These are phyloP conservation scores for Cryptococcus deneoformans DNA, from an alignment of 1,284 basidiomycete species.

Conservation along the genomic window DNA sequence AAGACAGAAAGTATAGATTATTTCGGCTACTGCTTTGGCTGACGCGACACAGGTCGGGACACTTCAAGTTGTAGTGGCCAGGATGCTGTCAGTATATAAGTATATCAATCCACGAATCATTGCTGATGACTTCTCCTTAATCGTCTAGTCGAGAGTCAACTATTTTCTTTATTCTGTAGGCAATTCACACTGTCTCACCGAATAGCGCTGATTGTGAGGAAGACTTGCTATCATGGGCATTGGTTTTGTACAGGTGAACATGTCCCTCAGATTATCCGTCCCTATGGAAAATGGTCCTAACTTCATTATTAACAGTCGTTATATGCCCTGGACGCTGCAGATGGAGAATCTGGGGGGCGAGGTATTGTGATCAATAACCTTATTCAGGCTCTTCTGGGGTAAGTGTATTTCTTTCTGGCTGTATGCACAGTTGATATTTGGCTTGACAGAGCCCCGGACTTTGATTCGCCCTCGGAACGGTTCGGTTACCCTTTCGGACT, in stretches of 20 bases:
- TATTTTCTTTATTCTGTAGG: constrained; percentile 81
- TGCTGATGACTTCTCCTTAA: too few relatives aligned
- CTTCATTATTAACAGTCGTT: constrained; percentile 52
- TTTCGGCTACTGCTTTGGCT: not conserved
- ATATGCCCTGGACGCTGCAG: constrained; percentile 86
- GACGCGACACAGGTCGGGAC: constrained; percentile 35
- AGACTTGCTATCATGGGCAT: constrained; percentile 73
- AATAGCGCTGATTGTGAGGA: not conserved
- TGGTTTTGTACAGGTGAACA: constrained; percentile 60
- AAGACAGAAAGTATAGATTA: constrained; percentile 51
- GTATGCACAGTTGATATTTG: constrained; percentile 1
- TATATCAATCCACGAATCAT: too few relatives aligned
- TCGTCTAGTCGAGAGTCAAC: constrained; percentile 66
- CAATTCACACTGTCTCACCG: not conserved
- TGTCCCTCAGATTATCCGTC: not conserved
- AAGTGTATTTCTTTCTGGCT: constrained; percentile 26
- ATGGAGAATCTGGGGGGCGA: constrained; percentile 65
- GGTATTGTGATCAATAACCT: constrained; percentile 67
- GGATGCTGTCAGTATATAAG: constrained; percentile 60
- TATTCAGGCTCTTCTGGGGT: constrained; percentile 78
- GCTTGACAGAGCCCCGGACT: constrained; percentile 69
- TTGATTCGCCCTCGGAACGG: constrained; percentile 58
- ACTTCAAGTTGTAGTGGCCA: constrained; percentile 50
- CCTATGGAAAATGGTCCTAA: not conserved
- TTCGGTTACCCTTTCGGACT: constrained; percentile 62